Conservation (phyloP, 768 basidiomycete genomes). For the Tricholoma matsutake region DNA sequence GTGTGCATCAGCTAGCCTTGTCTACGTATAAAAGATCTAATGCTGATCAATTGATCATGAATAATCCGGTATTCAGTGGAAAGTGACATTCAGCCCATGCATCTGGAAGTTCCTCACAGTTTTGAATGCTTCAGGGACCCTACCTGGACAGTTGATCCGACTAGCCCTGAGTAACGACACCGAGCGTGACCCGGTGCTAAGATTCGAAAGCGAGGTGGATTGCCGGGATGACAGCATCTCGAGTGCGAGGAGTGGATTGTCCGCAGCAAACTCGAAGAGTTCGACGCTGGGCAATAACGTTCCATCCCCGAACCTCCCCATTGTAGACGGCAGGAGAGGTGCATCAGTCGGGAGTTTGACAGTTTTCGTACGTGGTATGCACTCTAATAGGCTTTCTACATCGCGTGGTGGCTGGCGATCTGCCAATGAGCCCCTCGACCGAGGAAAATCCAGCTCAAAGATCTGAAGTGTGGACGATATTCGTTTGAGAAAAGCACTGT, state of each 20-base stretch:
- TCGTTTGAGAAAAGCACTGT: not conserved
- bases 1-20: too few species aligned
- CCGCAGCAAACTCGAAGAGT: not conserved
- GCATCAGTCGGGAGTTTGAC: not conserved
- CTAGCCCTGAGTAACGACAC: not conserved
- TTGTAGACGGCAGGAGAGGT: not conserved
- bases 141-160: not conserved
- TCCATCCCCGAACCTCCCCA: not conserved
- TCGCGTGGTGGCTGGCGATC: not conserved
- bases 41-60: too few species aligned
- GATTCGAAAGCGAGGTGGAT: not conserved
- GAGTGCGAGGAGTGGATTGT: not conserved
- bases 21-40: too few species aligned
- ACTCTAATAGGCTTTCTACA: not conserved
- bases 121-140: not conserved
- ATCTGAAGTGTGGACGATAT: not conserved
- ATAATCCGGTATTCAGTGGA: not conserved
- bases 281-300: not conserved
- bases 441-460: not conserved
- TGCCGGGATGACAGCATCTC: not conserved
- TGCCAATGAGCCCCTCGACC: not conserved
- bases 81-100: not conserved
- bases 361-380: not conserved
- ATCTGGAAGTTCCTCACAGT: not conserved
- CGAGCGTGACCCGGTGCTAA: not conserved